Conservation (phyloP, 2,329 filamentous ascomycete genomes). For the Fusarium citri region DNA sequence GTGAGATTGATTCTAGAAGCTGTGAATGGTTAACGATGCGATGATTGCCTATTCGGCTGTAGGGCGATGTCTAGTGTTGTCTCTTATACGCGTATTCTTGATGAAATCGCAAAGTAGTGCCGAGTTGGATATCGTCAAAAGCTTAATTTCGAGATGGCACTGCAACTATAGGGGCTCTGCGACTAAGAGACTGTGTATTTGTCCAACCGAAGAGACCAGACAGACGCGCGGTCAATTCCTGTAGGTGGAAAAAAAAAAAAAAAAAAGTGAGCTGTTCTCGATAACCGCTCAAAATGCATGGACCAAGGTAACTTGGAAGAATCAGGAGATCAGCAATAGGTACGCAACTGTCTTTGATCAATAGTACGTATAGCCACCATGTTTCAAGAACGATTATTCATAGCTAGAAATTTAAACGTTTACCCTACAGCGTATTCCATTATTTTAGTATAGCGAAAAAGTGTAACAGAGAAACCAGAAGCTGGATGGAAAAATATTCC, state of each 20-base stretch:
- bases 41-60: neutral
- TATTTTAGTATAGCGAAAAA: neutral
- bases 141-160: neutral
- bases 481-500: fast-evolving
- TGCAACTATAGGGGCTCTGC: no score
- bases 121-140: neutral
- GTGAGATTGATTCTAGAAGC: neutral
- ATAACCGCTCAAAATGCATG: neutral
- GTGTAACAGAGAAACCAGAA: neutral
- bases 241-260: neutral
- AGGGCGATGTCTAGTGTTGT: neutral
- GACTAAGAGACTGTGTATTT: no score
- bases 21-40: neutral
- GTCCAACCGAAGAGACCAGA: no score
- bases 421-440: neutral
- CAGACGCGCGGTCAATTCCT: neutral
- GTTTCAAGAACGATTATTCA: no score
- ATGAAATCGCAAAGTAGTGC: neutral
- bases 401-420: fast-evolving
- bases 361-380: no score
- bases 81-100: neutral
- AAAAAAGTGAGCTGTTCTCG: neutral
- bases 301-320: no score
- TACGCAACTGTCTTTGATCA: no score
- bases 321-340: no score